Percentiles rank a stretch among this genome's conserved stretches.
These are phyloP conservation scores for Adansonia digitata DNA, from an alignment of 345 rosid species.

Conservation along the genomic window DNA sequence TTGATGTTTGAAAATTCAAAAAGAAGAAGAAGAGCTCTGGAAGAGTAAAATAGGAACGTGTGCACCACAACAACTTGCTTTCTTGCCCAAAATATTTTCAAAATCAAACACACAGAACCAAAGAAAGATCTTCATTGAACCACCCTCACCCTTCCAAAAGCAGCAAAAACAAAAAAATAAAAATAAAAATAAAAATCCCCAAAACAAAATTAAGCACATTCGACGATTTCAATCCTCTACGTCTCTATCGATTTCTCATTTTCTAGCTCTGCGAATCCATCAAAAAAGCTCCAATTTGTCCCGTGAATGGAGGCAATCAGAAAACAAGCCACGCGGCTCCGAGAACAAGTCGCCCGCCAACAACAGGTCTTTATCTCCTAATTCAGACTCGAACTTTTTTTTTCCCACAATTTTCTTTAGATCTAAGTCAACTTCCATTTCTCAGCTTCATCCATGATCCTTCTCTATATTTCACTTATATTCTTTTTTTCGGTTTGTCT, in stretches of 20 bases:
- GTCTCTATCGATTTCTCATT: neutral
- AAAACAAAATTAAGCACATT: neutral
- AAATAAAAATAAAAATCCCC: neutral
- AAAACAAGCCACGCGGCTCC: constrained; percentile 86
- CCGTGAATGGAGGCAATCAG: constrained; percentile 80
- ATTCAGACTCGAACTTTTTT: constrained; percentile 14
- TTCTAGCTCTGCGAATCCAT: neutral
- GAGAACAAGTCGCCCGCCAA: constrained; percentile 97
- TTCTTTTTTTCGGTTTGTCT: neutral
- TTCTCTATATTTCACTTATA: neutral
- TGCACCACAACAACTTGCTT: neutral
- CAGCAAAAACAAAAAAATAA: neutral
- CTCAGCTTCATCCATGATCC: constrained; percentile 12
- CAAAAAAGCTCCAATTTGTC: neutral
- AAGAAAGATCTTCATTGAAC: neutral
- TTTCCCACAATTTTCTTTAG: neutral
- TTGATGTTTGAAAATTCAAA: neutral
- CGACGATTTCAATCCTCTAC: neutral
- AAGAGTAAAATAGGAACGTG: neutral
- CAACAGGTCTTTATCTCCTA: constrained; percentile 56
- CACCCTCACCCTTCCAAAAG: neutral
- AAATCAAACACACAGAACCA: neutral
- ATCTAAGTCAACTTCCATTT: constrained; percentile 20
- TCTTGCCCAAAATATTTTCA: neutral
- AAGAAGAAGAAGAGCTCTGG: neutral